phyloP scores from a whole-genome alignment of 768 basidiomycete genomes.

The Lentinula boryana region DNA sequence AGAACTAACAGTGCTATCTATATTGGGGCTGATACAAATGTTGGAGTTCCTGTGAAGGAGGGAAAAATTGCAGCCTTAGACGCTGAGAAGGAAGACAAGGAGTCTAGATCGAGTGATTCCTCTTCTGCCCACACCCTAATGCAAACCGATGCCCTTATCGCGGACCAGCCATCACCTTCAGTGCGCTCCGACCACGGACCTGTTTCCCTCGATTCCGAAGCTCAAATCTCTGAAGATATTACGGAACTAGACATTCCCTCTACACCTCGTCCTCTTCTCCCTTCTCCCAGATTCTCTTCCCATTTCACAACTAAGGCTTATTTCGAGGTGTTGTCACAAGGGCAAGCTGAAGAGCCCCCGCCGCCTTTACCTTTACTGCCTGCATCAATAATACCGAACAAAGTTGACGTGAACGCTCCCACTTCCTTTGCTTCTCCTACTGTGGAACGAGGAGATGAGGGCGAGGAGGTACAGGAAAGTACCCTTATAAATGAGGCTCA shows the following conservation, averaged over 20 bases:
- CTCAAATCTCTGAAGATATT: neutral
- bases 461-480: too few species aligned
- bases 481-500: neutral
- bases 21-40: neutral
- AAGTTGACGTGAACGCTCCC: neutral
- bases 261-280: neutral
- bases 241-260: neutral
- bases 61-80: neutral
- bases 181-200: neutral
- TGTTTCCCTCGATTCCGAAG: neutral
- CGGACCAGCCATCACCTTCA: neutral
- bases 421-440: neutral
- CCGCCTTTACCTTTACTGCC: neutral
- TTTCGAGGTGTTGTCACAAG: neutral
- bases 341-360: neutral
- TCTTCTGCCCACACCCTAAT: too few species aligned
- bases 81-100: neutral
- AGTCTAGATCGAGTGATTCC: neutral
- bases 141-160: neutral
- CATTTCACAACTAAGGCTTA: conserved; percentile 3
- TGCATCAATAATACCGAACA: neutral
- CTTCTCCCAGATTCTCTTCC: neutral
- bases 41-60: neutral
- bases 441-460: neutral
- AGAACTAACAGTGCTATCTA: neutral